Evolutionary conservation across 176 grass and related monocot species (phyloP).

Genomic region (Zoysia japonica): DNA sequence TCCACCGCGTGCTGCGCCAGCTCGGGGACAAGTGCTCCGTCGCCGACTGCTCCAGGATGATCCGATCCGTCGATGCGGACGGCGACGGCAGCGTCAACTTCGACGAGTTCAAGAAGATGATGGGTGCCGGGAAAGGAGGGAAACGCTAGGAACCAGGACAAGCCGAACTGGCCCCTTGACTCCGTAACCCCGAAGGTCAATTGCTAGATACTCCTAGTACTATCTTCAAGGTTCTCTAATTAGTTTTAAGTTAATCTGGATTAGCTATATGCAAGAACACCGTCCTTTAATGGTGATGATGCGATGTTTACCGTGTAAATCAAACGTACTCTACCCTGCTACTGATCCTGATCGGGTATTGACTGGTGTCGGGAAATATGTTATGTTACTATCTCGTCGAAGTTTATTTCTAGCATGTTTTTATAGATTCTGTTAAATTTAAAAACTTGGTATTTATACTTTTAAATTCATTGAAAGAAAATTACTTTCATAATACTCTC

Average conservation of each 20-base stretch:
- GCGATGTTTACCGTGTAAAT: background rate
- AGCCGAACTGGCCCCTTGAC: background rate
- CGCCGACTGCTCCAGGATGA: conserved; percentile 65
- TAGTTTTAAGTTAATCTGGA: background rate
- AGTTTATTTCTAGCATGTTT: no score
- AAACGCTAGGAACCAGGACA: conserved; percentile 1
- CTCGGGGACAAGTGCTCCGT: conserved; percentile 70
- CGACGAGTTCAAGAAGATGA: conserved; percentile 76
- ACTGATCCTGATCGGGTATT: background rate
- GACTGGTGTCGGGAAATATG: background rate
- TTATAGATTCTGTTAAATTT: no score
- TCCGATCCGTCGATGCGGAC: conserved; percentile 56
- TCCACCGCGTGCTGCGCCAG: conserved; percentile 53
- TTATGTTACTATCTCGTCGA: background rate
- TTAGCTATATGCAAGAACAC: background rate
- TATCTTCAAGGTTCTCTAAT: background rate
- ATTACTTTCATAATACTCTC: no score
- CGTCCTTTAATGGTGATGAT: background rate
- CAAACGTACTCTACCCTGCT: background rate
- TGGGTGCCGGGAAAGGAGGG: conserved; percentile 28
- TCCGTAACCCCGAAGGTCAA: background rate
- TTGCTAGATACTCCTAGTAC: background rate
- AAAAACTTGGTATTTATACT: no score
- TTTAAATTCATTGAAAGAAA: no score
- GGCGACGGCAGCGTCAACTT: conserved; percentile 62